phyloP scores from a whole-genome alignment of 2,329 filamentous ascomycete genomes.

The Penicillium sp. region DNA sequence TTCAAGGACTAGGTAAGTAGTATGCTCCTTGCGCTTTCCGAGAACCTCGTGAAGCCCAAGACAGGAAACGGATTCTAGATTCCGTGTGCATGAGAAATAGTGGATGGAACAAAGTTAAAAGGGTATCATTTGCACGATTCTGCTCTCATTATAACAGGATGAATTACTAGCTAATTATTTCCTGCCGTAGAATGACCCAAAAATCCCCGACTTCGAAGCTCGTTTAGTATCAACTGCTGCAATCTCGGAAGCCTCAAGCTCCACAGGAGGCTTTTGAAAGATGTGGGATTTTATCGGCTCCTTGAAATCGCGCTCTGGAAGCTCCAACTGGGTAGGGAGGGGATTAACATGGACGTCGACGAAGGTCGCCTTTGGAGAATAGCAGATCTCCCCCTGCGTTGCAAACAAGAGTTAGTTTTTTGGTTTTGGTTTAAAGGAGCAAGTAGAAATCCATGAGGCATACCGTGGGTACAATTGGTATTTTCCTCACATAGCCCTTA shows the following conservation, averaged over 20 bases:
- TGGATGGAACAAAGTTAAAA: no score
- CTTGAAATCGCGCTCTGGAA: neutral
- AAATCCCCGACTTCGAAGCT: neutral
- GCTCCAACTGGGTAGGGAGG: neutral
- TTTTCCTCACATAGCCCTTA: neutral
- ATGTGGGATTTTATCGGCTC: neutral
- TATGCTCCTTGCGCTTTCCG: no score
- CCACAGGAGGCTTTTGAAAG: neutral
- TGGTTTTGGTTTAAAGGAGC: neutral
- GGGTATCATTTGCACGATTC: no score
- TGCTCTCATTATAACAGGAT: no score
- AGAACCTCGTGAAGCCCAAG: no score
- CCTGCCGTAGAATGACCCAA: neutral
- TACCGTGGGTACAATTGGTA: neutral
- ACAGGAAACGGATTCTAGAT: no score
- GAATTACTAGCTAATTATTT: neutral
- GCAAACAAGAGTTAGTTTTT: neutral
- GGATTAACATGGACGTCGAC: neutral
- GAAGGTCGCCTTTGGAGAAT: neutral
- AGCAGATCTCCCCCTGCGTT: neutral
- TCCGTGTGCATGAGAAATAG: no score
- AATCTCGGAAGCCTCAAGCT: neutral
- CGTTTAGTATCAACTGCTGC: neutral
- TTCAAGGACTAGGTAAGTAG: no score
- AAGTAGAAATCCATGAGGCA: neutral